Base-by-base conservation (phyloP, 1,284 basidiomycete genomes). In the Irpex sp. region DNA sequence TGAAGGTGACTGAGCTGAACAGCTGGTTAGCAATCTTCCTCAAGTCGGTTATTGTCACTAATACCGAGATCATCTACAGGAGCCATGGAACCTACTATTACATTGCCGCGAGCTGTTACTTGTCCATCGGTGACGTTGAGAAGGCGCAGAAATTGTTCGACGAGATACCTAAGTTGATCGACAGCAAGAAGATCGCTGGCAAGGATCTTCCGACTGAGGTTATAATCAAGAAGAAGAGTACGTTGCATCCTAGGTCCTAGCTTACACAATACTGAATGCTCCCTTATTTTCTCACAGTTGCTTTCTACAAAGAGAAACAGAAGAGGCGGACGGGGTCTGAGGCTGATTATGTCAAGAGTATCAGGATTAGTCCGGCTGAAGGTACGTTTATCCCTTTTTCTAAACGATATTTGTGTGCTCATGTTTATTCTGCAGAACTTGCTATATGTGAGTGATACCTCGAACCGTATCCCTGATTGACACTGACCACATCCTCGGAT, bases 51-150 rank as follows among this genome's bases (percentile, higher is more conserved):
- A 47, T 9, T 54, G 12, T 6, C 8, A 33, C 23, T 14, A 12
- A 28, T 23, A 54, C 14, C 23, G 10, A 35, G 18, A 33, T 54
- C 1, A 5, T 56, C 61, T 37, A 8, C 61, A 88, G 86, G 88
- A 87, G 85, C 68, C 89, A 89, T 58, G 87, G 81, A 3, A 91
- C 90, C 5, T 91, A 91, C 70, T 84, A 86, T 63, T 89, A 87
- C 69, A 82, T 91, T 39, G 85, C 87, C 19, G 88, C 85, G 33
- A 87, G 87, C 2, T 90, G 87, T 65, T 79, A 85, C 64, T 72
- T 86, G 58, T 83, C 84, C 0, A 63, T 84, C 18, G 79, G 80
- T 54, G 76, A 85, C 62, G 72, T 74, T 18, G 73, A 75, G 14
- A 80, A 83, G 64, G 86, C 87, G 5, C 84, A 87, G 67, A 72